Base-by-base conservation (phyloP, 805 yeast genomes). In the Sugiyamaella marilandica region DNA sequence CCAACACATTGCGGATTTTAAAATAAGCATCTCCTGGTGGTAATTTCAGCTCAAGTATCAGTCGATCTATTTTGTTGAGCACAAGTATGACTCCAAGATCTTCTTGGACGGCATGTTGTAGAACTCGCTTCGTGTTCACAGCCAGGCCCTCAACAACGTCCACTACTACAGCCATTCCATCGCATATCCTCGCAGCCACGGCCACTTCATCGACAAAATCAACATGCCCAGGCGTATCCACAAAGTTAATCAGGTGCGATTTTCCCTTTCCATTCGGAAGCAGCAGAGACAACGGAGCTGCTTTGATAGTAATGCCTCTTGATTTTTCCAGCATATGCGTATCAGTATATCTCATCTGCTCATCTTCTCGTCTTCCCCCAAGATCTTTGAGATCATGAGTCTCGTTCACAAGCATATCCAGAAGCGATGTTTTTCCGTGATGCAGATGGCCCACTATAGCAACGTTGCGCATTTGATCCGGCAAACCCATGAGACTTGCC, bases 171-270 rank as follows among this genome's bases (percentile, higher is more conserved):
- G 84, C 70, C 0, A 80, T 80, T 1, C 84, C 80, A 57, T 94
- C 97, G 0, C 78, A 77, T 0, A 83, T 72, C 19, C 79, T 66
- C 9, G 83, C 66, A 0, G 86, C 77, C 0, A 79, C 75, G 0
- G 80, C 75, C 2, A 81, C 69, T 59, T 94, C 97, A 63, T 89
- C 97, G 29, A 74, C 70, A 62, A 94, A 94, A 62, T 89, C 84
- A 0, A 80, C 78, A 67, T 94, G 98, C 0, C 99, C 99, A 0
- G 99, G 99, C 0, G 96, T 74, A 62, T 95, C 99, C 0, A 89
- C 58, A 0, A 91, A 56, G 62, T 85, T 87, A 18, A 83, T 61
- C 0, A 80, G 79, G 14, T 71, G 68, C 0, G 95, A 83, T 55
- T 78, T 80, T 1, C 74, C 78, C 13, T 69, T 69, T 29, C 79